Evolutionary conservation across 768 basidiomycete species (phyloP).

Genomic region (Asterophora lycoperdoides): DNA sequence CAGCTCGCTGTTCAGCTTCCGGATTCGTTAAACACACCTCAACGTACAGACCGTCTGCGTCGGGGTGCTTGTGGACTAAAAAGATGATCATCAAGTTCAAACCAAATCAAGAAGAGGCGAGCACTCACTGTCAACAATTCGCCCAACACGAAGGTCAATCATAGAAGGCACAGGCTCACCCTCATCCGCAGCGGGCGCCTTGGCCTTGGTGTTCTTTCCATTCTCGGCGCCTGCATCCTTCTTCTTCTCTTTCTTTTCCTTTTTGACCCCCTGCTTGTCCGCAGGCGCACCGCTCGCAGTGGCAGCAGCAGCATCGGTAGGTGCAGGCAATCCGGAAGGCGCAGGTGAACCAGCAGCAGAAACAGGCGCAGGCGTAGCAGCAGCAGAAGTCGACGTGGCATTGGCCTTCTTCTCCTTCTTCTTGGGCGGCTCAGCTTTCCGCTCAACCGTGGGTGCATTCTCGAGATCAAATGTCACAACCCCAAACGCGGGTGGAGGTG

Average conservation of each 20-base stretch:
- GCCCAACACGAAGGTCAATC: constrained; percentile 95
- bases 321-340: background rate
- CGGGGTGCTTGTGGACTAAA: constrained; percentile 90
- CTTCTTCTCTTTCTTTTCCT: constrained; percentile 60
- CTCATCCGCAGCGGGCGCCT: constrained; percentile 53
- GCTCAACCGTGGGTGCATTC: constrained; percentile 67
- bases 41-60: constrained; percentile 96
- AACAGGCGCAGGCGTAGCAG: too few species aligned
- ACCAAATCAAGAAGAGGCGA: background rate
- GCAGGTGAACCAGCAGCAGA: constrained; percentile 11
- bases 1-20: background rate
- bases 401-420: constrained; percentile 65
- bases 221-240: constrained; percentile 39
- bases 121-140: constrained; percentile 79
- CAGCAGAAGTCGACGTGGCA: constrained; percentile 14
- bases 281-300: too few species aligned
- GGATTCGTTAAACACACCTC: constrained; percentile 49
- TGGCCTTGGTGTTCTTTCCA: constrained; percentile 36
- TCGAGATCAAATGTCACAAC: constrained; percentile 67
- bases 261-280: constrained; percentile 23
- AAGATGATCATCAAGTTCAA: constrained; percentile 1
- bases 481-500: constrained; percentile 47
- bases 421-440: constrained; percentile 68
- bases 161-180: constrained; percentile 91
- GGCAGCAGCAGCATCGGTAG: too few species aligned